phyloP scores from a whole-genome alignment of 2,329 filamentous ascomycete species.

The Penicillium sp. region DNA sequence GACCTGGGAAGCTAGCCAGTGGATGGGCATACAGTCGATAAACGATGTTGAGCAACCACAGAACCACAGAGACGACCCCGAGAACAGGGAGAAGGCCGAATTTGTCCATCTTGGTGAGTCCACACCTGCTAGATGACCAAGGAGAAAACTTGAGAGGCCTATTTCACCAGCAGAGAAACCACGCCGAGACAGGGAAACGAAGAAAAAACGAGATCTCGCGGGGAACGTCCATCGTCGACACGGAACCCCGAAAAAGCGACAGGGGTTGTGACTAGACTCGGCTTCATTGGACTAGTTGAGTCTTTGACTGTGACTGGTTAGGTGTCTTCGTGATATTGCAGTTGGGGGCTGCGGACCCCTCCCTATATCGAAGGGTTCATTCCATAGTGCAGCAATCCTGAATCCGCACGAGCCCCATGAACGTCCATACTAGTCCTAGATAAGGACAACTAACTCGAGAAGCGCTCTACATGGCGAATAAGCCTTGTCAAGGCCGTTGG shows the following conservation, averaged over 20 bases:
- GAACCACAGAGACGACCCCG: neutral
- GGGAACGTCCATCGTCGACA: neutral
- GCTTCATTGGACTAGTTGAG: neutral
- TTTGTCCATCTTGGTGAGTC: constrained; percentile 9
- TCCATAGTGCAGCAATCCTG: neutral
- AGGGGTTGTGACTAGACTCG: neutral
- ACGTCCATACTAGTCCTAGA: neutral
- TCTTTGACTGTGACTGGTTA: neutral
- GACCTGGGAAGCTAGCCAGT: constrained; percentile 34
- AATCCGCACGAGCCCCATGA: neutral
- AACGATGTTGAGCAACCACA: constrained; percentile 6
- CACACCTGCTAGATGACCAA: neutral
- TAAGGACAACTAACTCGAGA: neutral
- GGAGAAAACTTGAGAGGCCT: neutral
- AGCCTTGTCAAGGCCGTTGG: neutral
- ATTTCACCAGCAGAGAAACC: neutral
- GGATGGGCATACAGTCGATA: constrained; percentile 30
- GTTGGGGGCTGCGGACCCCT: neutral
- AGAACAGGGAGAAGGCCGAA: neutral
- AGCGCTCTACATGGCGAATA: neutral
- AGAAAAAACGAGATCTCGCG: neutral
- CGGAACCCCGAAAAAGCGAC: neutral
- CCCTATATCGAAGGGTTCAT: neutral
- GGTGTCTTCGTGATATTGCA: neutral
- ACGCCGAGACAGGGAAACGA: neutral